Percentiles rank a stretch among this genome's conserved stretches.
Evolutionary conservation across 2,329 filamentous ascomycete species (phyloP).

Genomic region (Aspergillus udagawae): DNA sequence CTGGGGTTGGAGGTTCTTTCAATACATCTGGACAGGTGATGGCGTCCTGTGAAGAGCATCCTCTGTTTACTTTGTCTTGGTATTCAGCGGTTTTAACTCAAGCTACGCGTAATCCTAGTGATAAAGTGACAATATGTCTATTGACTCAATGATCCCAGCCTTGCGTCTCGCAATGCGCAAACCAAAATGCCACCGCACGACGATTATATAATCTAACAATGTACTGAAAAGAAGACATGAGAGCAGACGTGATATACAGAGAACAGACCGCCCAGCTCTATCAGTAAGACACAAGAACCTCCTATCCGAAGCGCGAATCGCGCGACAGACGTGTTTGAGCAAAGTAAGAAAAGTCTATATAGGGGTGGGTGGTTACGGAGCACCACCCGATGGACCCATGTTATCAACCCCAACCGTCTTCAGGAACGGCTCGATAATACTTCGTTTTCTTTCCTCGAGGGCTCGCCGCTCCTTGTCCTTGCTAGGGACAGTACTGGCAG

Average conservation of each 20-base stretch:
- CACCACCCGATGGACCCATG: slow-evolving; percentile 30
- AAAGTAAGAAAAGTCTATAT: background rate
- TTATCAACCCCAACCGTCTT: slow-evolving; percentile 36
- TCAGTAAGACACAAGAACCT: background rate
- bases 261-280: background rate
- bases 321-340: background rate
- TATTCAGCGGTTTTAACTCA: background rate
- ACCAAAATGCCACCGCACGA: background rate
- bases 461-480: slow-evolving; percentile 58
- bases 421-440: slow-evolving; percentile 68
- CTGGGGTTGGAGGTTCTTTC: background rate
- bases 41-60: background rate
- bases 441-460: slow-evolving; percentile 61
- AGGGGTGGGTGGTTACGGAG: slow-evolving; percentile 1
- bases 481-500: slow-evolving; percentile 37
- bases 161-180: background rate
- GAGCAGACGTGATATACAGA: background rate
- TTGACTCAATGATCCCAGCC: background rate
- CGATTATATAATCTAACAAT: background rate
- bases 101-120: background rate
- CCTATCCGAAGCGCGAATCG: too few species aligned
- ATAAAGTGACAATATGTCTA: background rate
- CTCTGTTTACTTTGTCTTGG: background rate
- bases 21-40: background rate
- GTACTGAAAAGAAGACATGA: background rate